Conservation (phyloP, 164 flowering plant species). For the Annona squamosa region DNA sequence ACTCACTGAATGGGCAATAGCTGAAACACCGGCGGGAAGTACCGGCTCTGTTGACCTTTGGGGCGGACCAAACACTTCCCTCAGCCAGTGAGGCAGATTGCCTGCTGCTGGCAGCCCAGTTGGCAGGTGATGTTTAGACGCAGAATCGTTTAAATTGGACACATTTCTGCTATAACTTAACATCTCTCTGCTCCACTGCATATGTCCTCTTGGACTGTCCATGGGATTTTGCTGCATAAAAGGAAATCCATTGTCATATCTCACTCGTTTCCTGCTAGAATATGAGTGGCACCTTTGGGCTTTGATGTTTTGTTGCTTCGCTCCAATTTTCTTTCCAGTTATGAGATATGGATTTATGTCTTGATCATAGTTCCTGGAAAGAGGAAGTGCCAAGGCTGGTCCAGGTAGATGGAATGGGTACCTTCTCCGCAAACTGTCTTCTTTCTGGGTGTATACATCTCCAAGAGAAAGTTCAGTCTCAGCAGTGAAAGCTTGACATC, state of each 20-base stretch:
- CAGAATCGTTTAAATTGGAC: slow-evolving; percentile 4
- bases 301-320: slow-evolving; percentile 17
- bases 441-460: slow-evolving; percentile 23
- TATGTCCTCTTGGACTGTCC: slow-evolving; percentile 6
- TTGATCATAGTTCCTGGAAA: neutral
- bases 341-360: neutral
- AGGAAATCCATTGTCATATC: slow-evolving; percentile 2
- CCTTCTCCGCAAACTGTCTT: slow-evolving; percentile 12
- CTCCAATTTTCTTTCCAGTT: slow-evolving; percentile 12
- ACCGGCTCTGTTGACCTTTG: slow-evolving; percentile 12
- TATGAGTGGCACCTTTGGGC: slow-evolving; percentile 10
- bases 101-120: slow-evolving; percentile 3
- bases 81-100: slow-evolving; percentile 49
- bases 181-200: slow-evolving; percentile 6
- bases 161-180: slow-evolving; percentile 3
- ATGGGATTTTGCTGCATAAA: slow-evolving; percentile 7
- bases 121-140: slow-evolving; percentile 4
- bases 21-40: slow-evolving; percentile 9
- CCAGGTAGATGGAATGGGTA: slow-evolving; percentile 7
- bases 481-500: slow-evolving; percentile 10
- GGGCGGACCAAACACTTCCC: slow-evolving; percentile 27
- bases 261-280: slow-evolving; percentile 10
- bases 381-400: neutral
- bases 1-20: slow-evolving; percentile 10
- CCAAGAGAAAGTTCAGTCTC: slow-evolving; percentile 41